A percentile compares a stretch with the other conserved stretches of the same genome.
These are phyloP conservation scores for Erythrophleum fordii DNA, from an alignment of 306 rosid genomes.

Conservation along the genomic window DNA sequence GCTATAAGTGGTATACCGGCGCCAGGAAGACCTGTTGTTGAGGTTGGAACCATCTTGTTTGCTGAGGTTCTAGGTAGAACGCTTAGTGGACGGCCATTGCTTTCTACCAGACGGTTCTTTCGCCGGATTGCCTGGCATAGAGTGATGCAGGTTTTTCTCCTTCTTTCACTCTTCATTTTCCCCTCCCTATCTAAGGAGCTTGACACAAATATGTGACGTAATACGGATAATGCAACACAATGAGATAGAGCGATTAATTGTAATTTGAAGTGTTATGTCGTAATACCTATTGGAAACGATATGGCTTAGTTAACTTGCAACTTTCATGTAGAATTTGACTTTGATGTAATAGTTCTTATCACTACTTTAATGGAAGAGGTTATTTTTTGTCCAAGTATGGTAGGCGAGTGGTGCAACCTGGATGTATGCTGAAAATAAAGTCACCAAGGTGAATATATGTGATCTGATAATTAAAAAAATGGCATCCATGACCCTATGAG, in stretches of 20 bases:
- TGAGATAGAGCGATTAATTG: not conserved
- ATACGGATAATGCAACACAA: not conserved
- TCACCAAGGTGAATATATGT: not conserved
- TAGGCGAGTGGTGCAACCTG: conserved; percentile 1
- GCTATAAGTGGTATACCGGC: conserved; percentile 55
- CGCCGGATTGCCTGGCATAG: conserved; percentile 91
- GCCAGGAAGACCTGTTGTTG: conserved; percentile 78
- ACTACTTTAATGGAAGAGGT: conserved; percentile 21
- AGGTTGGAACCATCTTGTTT: conserved; percentile 82
- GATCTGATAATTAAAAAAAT: not conserved
- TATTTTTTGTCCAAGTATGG: conserved; percentile 7
- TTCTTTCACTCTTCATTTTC: conserved; percentile 44
- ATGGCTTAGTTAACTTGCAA: conserved; percentile 34
- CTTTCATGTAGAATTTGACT: conserved; percentile 24
- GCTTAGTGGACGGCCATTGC: conserved; percentile 91
- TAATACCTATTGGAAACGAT: not conserved
- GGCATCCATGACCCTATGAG: conserved; percentile 23
- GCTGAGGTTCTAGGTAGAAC: conserved; percentile 98
- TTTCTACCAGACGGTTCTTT: conserved; percentile 83
- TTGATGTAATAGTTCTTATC: conserved; percentile 32
- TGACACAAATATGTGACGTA: not conserved
- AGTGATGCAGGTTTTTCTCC: conserved; percentile 97
- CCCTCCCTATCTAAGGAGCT: not conserved
- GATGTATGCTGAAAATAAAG: conserved; percentile 21
- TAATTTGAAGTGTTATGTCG: not conserved